These are phyloP conservation scores for Drosera capensis DNA, from an alignment of 148 eudicot species.

Conservation along the genomic window DNA sequence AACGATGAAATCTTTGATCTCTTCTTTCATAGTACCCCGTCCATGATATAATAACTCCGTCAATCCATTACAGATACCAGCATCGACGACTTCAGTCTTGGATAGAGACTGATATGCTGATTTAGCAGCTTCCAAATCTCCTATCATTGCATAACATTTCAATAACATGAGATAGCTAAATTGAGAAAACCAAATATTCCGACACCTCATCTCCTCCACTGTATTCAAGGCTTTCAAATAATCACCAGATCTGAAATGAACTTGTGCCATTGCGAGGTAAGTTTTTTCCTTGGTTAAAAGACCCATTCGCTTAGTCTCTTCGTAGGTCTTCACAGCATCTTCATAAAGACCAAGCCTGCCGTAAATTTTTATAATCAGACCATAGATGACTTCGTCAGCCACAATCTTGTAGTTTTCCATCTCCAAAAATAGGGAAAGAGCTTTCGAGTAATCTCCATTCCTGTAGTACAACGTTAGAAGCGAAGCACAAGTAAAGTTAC, in stretches of 20 bases:
- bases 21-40: conserved; percentile 30
- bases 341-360: conserved; percentile 82
- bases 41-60: conserved; percentile 41
- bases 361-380: conserved; percentile 75
- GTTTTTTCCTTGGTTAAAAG: conserved; percentile 64
- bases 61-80: conserved; percentile 52
- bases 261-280: conserved; percentile 81
- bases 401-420: conserved; percentile 55
- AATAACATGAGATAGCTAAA: conserved; percentile 43
- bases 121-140: conserved; percentile 61
- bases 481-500: conserved; percentile 85
- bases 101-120: conserved; percentile 41
- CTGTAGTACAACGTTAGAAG: conserved; percentile 54
- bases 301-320: conserved; percentile 48
- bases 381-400: conserved; percentile 79
- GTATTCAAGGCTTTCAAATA: conserved; percentile 36
- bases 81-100: conserved; percentile 48
- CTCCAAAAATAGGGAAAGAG: conserved; percentile 65
- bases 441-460: conserved; percentile 68
- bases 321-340: conserved; percentile 70
- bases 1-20: conserved; percentile 45
- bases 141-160: conserved; percentile 53
- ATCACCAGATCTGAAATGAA: conserved; percentile 49
- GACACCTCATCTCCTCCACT: conserved; percentile 57
- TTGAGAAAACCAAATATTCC: conserved; percentile 39